Base-by-base conservation (phyloP, 106 monocot species). In the Apostasia shenzhenica region DNA sequence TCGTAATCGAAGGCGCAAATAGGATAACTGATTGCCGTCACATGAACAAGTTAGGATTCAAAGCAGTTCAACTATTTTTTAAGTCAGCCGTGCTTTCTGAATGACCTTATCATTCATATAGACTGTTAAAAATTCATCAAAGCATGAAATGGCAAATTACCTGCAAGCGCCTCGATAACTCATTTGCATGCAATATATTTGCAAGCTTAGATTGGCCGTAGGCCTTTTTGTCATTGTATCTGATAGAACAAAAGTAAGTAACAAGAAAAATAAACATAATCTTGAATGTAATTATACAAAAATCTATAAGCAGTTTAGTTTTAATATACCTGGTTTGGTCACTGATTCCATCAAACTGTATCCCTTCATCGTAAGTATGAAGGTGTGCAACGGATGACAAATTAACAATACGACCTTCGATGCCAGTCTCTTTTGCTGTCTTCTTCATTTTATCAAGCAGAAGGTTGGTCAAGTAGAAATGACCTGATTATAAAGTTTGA, bases 151-250 rank as follows among this genome's bases (percentile, higher is more conserved):
- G 47, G n/a, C 63, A 65, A 47, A 54, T 51, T 71, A 91, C 94
- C 91, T 83, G 42, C 14, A 94, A 48, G 37, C 87, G 90, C 46
- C 84, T 75, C 1, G 90, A 84, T n/a, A 94, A 69, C 77, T 87
- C 94, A 46, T 70, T 76, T 3, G 83, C 87, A 58, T 94, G 93
- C 45, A 94, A 68, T 64, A 94, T 84, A 72, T 94, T 94, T 4
- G 93, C 93, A 47, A 94, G 78, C 55, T 94, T 94, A 0, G 94
- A 94, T 54, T 90, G 90, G 14, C 84, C 94, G 49, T 94, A 94
- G 9, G 94, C 94, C 67, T 73, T 80, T 46, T 82, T 87, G 46
- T 86, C 90, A 41, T 61, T 66, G 66, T 94, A 94, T 72, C 94
- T 94, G 59, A 67, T 45, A 48, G 13, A 55, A 41, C 0, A 4